Percentiles rank a stretch among this genome's conserved stretches.
Conservation (phyloP, 345 rosid species). For the Combretum micranthum region DNA sequence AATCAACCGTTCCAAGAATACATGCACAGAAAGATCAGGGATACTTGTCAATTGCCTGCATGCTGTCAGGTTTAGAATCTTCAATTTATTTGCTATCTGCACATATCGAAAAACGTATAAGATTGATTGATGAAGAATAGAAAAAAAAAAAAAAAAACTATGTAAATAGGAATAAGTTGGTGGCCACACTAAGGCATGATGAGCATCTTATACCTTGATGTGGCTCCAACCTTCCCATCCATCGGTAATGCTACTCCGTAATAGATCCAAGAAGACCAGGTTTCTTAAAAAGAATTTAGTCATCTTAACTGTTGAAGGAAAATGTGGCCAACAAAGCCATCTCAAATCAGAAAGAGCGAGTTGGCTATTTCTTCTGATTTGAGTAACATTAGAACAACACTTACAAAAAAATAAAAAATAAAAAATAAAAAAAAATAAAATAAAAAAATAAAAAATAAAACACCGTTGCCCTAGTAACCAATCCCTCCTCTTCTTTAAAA, state of each 20-base stretch:
- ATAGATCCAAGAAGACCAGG: constrained; percentile 1
- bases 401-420: too few species aligned
- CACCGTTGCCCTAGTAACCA: too few species aligned
- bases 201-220: background rate
- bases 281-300: background rate
- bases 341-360: background rate
- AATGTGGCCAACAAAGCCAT: constrained; percentile 1
- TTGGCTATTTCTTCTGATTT: too few species aligned
- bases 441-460: too few species aligned
- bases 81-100: constrained; percentile 1
- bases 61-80: constrained; percentile 1
- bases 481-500: too few species aligned
- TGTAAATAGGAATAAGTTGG: background rate
- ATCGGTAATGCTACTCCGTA: background rate
- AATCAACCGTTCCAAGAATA: constrained; percentile 6
- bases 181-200: too few species aligned
- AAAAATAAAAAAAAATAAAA: too few species aligned
- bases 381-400: background rate
- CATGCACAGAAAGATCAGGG: background rate
- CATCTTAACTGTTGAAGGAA: background rate
- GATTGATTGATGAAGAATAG: background rate
- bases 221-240: constrained; percentile 4
- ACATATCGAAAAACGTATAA: background rate
- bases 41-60: background rate
- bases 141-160: background rate